Evolutionary conservation across 2,329 filamentous ascomycete genomes (phyloP), one percentile per base, ranked within the genome.

Genomic region (Aspergillus sp.): DNA sequence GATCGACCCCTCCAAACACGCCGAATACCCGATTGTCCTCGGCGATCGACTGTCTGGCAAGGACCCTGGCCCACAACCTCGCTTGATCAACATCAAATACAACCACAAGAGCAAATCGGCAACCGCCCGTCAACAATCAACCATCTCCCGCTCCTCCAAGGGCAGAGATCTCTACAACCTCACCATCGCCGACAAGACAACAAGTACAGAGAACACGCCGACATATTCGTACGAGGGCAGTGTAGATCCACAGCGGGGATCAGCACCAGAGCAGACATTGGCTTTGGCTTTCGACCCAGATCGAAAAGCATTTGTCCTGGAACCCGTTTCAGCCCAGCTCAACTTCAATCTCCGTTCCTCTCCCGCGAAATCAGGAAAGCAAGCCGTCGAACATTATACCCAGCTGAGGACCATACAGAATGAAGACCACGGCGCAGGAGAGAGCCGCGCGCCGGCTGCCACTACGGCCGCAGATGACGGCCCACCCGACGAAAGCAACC

Each of bases 311-410:
- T 91, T 91, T 44, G 77, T 91, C 16, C 71, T 95, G 34, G 86
- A 95, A 63, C 78, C 77, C 32, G 67, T 95, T 34, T 76, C 85
- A 52, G 81, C 79, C n/a, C 78, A 79, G 24, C 82, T 93, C 60
- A 80, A 85, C 50, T 88, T 94, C 80, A 95, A 94, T 57, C 63
- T 94, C 33, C 77, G 74, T 32, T 75, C 72, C 34, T 77, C 77
- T 10, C 83, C 81, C 2, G 73, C 69, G 43, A 79, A 80, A 48
- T 64, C 69, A 33, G 75, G 84, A 33, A 72, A 74, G 17, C 75
- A 71, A 48, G 67, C 93, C 25, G 70, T 74, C 29, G 71, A 75
- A 30, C 71, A 80, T 49, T 78, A 84, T 51, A 68, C 76, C 7
- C 83, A 84, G 39, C 68, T 91, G 24, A 66, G 61, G 16, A 55